Evolutionary conservation across 2,329 filamentous ascomycete genomes (phyloP).

Genomic region (Leptographium radiaticola): DNA sequence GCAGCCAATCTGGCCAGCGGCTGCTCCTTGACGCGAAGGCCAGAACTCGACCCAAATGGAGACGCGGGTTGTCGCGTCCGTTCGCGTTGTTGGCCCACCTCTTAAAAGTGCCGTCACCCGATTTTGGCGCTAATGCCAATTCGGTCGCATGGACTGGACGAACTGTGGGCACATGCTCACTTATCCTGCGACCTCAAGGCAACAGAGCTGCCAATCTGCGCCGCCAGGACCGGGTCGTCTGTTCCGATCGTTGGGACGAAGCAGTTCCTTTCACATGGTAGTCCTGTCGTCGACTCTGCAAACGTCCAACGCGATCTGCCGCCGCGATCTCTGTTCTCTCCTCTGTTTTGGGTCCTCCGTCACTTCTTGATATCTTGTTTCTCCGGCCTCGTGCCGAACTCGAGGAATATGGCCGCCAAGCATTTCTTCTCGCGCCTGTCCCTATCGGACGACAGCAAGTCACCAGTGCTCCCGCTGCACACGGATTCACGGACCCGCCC

Average conservation of each 20-base stretch:
- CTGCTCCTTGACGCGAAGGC: neutral
- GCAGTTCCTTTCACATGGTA: too few species aligned
- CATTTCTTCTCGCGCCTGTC: slow-evolving; percentile 18
- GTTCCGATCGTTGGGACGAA: neutral
- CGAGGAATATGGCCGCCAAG: neutral
- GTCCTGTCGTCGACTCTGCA: too few species aligned
- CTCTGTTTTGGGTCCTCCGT: too few species aligned
- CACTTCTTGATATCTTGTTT: too few species aligned
- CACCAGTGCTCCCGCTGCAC: slow-evolving; percentile 17
- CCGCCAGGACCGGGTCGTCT: too few species aligned
- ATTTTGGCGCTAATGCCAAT: neutral
- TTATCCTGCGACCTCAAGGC: neutral
- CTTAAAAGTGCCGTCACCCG: neutral
- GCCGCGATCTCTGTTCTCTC: neutral
- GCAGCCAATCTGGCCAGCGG: too few species aligned
- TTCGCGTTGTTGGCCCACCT: slow-evolving; percentile 7
- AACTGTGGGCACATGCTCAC: neutral
- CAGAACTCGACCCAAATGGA: neutral
- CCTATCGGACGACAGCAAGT: slow-evolving; percentile 12
- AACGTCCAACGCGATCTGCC: neutral
- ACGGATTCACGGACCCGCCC: slow-evolving; percentile 8
- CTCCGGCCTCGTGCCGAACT: neutral
- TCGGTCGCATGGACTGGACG: too few species aligned
- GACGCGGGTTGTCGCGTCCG: slow-evolving; percentile 4
- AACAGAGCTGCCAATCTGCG: neutral